Conservation (phyloP, 805 yeast species). For the Metschnikowia amazonensis region DNA sequence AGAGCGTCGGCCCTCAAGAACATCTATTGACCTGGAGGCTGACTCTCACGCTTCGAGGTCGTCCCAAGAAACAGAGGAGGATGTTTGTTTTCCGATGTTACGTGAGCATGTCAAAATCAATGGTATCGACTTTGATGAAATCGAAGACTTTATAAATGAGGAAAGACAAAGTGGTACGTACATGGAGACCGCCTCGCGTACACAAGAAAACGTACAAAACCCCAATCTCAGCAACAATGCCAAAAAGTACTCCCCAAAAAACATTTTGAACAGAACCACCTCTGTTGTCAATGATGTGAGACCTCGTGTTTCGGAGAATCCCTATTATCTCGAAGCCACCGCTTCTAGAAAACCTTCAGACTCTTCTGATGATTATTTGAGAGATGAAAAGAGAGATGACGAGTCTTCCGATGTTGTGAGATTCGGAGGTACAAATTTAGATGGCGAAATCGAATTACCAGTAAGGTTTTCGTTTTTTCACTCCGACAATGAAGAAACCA, state of each 20-base stretch:
- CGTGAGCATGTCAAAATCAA: constrained; percentile 56
- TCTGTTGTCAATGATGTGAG: background rate
- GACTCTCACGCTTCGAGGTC: constrained; percentile 72
- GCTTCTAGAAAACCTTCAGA: constrained; percentile 16
- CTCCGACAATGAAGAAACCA: constrained; percentile 78
- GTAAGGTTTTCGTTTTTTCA: constrained; percentile 83
- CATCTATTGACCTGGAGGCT: constrained; percentile 55
- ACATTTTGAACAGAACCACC: constrained; percentile 22
- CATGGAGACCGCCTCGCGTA: constrained; percentile 21
- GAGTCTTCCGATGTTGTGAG: constrained; percentile 32
- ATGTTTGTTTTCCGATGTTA: constrained; percentile 93
- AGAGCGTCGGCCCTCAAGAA: constrained; percentile 33
- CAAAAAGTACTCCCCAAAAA: constrained; percentile 57
- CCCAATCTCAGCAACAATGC: constrained; percentile 47
- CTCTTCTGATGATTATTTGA: constrained; percentile 23
- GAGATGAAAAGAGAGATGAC: constrained; percentile 21
- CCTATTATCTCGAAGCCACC: background rate
- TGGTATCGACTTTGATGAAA: constrained; percentile 88
- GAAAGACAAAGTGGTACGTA: constrained; percentile 46
- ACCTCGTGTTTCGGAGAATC: constrained; percentile 1
- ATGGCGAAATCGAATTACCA: constrained; percentile 42
- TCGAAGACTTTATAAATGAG: constrained; percentile 73
- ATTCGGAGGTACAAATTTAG: constrained; percentile 38
- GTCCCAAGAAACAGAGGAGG: constrained; percentile 92
- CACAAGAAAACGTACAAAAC: constrained; percentile 24